Evolutionary conservation across 495 filamentous ascomycete genomes (phyloP), one percentile per base, ranked within the genome.

Genomic region (Talaromyces wortmannii): DNA sequence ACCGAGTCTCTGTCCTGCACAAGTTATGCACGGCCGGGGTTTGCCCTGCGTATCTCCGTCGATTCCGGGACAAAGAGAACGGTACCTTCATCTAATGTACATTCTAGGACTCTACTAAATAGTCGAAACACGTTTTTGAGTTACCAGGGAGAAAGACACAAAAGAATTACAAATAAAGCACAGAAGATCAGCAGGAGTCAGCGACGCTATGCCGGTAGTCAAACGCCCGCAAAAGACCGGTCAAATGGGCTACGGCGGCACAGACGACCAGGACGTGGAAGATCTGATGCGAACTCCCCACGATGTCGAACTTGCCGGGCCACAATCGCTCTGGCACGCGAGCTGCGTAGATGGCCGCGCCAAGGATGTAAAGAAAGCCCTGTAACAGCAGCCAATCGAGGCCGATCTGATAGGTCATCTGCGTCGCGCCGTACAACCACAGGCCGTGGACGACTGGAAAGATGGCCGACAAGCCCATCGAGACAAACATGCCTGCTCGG

Each of bases 401-500:
- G 3, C 90, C 90, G 66, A 97, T 95, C 54, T 84, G 81, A 30
- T 82, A 70, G 31, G 84, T 75, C 63, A 89, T 76, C 52, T 75
- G 71, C 13, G 65, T 63, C 12, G 73, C 49, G 8, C 86, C 86
- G 62, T 87, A 89, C 11, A 87, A 62, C 16, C 58, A 53, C 33
- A 94, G 47, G 12, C 87, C 90, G 64, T 96, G 90, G 47, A 90
- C 45, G 16, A 90, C 82, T 0, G 94, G 94, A 51, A 96, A 76
- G 16, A 92, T 73, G 6, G 88, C 91, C 10, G 89, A 96, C 45
- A 91, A 72, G 8, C 94, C 94, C 73, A 97, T 87, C 29, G 80
- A 81, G 43, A 96, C 85, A 67, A 97, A 98, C 90, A 97, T 95
- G 53, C 78, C 73, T 8, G 95, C 91, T 43, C 94, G 84, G 66